Conservation (phyloP, 2,329 filamentous ascomycete species). For the Penicillium griseofulvum region DNA sequence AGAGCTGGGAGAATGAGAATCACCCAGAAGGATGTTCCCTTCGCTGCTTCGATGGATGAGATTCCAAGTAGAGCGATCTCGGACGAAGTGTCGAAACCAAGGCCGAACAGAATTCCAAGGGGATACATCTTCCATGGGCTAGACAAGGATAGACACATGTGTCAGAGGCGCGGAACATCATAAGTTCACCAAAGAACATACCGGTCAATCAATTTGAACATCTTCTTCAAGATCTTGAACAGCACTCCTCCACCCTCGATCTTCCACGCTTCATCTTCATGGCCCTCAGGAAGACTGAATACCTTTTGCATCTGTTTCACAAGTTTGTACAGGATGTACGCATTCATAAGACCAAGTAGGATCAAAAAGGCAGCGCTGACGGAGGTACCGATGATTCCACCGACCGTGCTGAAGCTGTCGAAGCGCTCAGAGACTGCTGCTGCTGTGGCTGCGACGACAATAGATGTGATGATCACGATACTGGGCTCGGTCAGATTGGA, state of each 20-base stretch:
- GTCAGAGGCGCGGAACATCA: neutral
- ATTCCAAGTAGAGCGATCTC: conserved; percentile 92
- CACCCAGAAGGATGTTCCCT: conserved; percentile 88
- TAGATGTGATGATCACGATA: conserved; percentile 83
- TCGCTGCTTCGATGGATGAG: conserved; percentile 77
- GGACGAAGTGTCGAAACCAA: conserved; percentile 93
- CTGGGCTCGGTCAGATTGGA: conserved; percentile 27
- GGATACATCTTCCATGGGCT: conserved; percentile 91
- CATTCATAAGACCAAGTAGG: conserved; percentile 77
- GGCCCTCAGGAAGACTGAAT: conserved; percentile 49
- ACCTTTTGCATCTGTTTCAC: conserved; percentile 65
- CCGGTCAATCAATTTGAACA: conserved; percentile 70
- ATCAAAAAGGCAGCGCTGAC: conserved; percentile 82
- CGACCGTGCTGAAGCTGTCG: conserved; percentile 72
- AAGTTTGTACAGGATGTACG: conserved; percentile 78
- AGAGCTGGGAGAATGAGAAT: conserved; percentile 88
- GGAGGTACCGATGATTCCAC: conserved; percentile 84
- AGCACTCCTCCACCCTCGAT: conserved; percentile 77
- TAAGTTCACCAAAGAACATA: conserved; percentile 18
- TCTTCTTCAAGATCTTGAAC: conserved; percentile 65
- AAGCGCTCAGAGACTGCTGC: conserved; percentile 80
- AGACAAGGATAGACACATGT: neutral
- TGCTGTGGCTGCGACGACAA: conserved; percentile 87
- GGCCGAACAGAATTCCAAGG: conserved; percentile 79
- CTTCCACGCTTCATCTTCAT: conserved; percentile 57